These are phyloP conservation scores for Aureobasidium vineae DNA, from an alignment of 2,329 filamentous ascomycete genomes.

Conservation along the genomic window DNA sequence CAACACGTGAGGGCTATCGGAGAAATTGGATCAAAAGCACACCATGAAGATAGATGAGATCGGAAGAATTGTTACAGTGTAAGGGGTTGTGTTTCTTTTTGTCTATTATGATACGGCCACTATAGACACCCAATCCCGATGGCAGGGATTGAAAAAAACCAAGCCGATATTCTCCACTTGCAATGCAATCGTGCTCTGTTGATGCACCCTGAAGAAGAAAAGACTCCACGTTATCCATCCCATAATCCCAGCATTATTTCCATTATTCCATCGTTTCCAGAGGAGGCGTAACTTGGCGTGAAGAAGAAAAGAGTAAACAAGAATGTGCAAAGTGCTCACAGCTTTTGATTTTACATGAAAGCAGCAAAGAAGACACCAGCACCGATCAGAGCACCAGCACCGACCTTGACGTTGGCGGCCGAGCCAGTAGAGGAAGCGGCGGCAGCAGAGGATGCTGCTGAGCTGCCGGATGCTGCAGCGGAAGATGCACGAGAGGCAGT, in stretches of 20 bases:
- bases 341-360: conserved; percentile 36
- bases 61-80: not conserved
- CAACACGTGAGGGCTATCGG: too few species aligned
- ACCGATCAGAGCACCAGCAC: conserved; percentile 38
- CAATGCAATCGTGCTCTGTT: not conserved
- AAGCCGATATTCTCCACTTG: not conserved
- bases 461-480: conserved; percentile 19
- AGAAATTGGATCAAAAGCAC: not conserved
- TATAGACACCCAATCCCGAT: not conserved
- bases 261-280: not conserved
- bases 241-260: conserved; percentile 1
- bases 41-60: not conserved
- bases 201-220: not conserved
- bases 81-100: not conserved
- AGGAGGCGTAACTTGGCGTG: not conserved
- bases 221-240: not conserved
- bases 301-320: not conserved
- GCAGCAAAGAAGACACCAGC: conserved; percentile 41
- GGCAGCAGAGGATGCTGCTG: conserved; percentile 31
- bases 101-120: not conserved
- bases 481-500: conserved; percentile 25
- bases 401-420: conserved; percentile 35
- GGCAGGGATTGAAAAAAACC: not conserved
- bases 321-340: not conserved
- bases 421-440: conserved; percentile 31